These are phyloP conservation scores for Zangia roseola DNA, from an alignment of 768 basidiomycete genomes.

Conservation along the genomic window DNA sequence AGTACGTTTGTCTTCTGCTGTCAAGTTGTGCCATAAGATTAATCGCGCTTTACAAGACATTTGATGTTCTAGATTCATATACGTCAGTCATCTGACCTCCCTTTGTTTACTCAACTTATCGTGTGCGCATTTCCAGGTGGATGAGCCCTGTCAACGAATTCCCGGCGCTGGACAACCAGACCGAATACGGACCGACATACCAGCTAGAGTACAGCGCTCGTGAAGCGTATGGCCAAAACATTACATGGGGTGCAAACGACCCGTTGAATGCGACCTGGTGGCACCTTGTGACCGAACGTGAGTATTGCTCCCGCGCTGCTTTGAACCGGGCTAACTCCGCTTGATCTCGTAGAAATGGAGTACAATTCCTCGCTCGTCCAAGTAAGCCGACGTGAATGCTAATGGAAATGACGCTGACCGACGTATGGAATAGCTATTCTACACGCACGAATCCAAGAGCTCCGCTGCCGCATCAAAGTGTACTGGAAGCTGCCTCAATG, in stretches of 20 bases:
- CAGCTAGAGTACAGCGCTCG: constrained; percentile 63
- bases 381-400: constrained; percentile 1
- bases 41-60: constrained; percentile 43
- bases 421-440: constrained; percentile 46
- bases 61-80: constrained; percentile 71
- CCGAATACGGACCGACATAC: constrained; percentile 55
- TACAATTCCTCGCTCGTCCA: constrained; percentile 8
- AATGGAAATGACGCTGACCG: neutral
- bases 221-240: constrained; percentile 52
- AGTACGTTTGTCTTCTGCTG: constrained; percentile 14
- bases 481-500: constrained; percentile 50
- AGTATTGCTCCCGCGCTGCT: constrained; percentile 10
- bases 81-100: constrained; percentile 44
- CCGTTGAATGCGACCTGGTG: constrained; percentile 77
- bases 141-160: constrained; percentile 57
- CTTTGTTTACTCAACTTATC: no score
- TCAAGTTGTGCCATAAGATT: neutral
- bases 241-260: constrained; percentile 56
- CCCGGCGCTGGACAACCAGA: constrained; percentile 54
- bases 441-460: constrained; percentile 62
- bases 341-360: constrained; percentile 14
- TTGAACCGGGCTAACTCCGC: neutral
- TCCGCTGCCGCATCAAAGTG: constrained; percentile 51
- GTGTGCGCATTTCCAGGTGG: constrained; percentile 43
- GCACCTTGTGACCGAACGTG: constrained; percentile 71